Base-by-base conservation (phyloP, 164 flowering plant genomes). In the Nymphaea thermarum region DNA sequence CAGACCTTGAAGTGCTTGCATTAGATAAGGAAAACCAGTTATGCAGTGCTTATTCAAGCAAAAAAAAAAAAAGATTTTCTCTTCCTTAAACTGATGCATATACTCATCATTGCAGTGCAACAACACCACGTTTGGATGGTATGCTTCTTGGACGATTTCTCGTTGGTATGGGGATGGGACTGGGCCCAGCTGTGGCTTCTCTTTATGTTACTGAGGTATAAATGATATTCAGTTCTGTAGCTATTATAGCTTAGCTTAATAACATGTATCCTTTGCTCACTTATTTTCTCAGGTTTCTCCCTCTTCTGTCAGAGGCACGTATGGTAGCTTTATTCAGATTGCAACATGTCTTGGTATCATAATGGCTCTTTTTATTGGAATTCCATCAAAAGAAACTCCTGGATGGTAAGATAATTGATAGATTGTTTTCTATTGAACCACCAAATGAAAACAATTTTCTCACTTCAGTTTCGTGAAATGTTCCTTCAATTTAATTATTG, bases 341-440 rank as follows among this genome's bases (percentile, higher is more conserved):
- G 96, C 98, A 64, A 90, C 98, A 17, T 92, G 99, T 75, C 85
- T 95, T 67, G 99, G 99, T 68, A 82, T 95, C 62, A 76, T 86
- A 83, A 85, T 68, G 4, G 77, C 99, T 71, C 80, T 95, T 3
- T 72, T 92, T n/a, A 77, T 92, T 43, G 99, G 99, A 74, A 84
- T 89, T 74, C 98, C 97, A 41, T 86, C 79, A 18, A 93, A 84
- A 78, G 84, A 77, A 68, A 79, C 83, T 43, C 65, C 66, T 62
- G 94, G 94, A 68, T 95, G 99, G 98, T 95, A 83, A 75, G 85
- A 65, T 59, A 59, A 57, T 10, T 51, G 57, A 10, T 25, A 25
- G 36, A 25, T 25, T 25, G 36, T 25, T 25, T 25, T 25, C 36
- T 25, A 1, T 25, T 25, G 1, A 25, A 25, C 36, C 36, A 25